These are phyloP conservation scores for Inga laurina DNA, from an alignment of 306 rosid species.

Conservation along the genomic window DNA sequence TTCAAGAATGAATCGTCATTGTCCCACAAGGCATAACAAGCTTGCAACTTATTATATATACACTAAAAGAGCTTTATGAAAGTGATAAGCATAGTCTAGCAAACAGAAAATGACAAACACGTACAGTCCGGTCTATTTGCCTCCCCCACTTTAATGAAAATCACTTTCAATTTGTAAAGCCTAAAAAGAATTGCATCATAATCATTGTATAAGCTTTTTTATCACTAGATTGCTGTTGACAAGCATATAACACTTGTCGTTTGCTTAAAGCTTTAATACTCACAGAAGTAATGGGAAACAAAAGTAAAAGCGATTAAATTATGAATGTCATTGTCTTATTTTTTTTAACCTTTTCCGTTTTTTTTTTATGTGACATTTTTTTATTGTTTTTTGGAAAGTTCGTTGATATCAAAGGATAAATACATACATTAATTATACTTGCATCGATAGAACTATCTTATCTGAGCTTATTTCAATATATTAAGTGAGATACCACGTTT, in stretches of 20 bases:
- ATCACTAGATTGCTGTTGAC: neutral
- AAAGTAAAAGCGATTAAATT: neutral
- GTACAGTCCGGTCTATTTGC: neutral
- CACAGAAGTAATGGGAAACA: neutral
- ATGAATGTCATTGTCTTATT: neutral
- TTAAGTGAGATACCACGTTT: too few species aligned
- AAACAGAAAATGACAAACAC: conserved; percentile 30
- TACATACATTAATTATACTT: neutral
- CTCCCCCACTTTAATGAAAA: conserved; percentile 7
- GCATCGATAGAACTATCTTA: neutral
- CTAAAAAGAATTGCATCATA: conserved; percentile 17
- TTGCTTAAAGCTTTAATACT: conserved; percentile 10
- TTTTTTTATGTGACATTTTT: neutral
- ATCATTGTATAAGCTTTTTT: neutral
- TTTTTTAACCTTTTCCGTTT: neutral
- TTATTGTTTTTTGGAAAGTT: neutral
- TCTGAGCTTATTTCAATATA: neutral
- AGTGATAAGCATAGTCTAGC: neutral
- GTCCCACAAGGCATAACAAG: neutral
- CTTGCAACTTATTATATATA: neutral
- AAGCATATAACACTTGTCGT: conserved; percentile 1
- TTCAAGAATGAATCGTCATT: neutral
- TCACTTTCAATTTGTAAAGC: conserved; percentile 15
- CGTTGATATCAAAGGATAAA: neutral
- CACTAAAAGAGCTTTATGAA: conserved; percentile 11